A percentile compares a stretch with the other conserved stretches of the same genome.
phyloP scores from a whole-genome alignment of 352 stramenopile species.

The Pythium chondricola region DNA sequence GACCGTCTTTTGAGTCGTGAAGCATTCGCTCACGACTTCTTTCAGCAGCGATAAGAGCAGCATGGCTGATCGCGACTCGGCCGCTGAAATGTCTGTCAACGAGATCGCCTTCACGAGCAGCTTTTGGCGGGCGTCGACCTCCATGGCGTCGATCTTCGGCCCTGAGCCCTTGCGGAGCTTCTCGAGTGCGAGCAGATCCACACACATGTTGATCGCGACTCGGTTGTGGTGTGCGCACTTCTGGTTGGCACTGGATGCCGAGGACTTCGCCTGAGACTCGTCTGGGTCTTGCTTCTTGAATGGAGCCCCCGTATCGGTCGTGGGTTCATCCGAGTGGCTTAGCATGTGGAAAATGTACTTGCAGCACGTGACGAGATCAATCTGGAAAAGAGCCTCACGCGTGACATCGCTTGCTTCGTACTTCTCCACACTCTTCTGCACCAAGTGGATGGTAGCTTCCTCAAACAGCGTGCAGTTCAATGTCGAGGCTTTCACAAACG shows the following conservation, averaged over 20 bases:
- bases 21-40: slow-evolving; percentile 40
- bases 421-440: slow-evolving; percentile 57
- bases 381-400: slow-evolving; percentile 16
- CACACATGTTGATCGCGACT: slow-evolving; percentile 59
- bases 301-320: slow-evolving; percentile 8
- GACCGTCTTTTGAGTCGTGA: slow-evolving; percentile 30
- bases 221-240: slow-evolving; percentile 66
- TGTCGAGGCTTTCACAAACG: slow-evolving; percentile 45
- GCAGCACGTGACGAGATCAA: slow-evolving; percentile 41
- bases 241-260: slow-evolving; percentile 6
- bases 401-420: slow-evolving; percentile 31
- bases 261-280: not conserved
- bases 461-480: slow-evolving; percentile 57
- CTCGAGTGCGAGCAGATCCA: slow-evolving; percentile 65
- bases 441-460: slow-evolving; percentile 53
- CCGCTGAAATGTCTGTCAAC: slow-evolving; percentile 38
- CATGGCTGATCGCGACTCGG: slow-evolving; percentile 42
- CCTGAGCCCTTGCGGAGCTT: slow-evolving; percentile 23
- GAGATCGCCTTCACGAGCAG: slow-evolving; percentile 47
- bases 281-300: slow-evolving; percentile 19
- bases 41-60: slow-evolving; percentile 45
- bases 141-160: slow-evolving; percentile 15
- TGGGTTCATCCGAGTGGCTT: slow-evolving; percentile 38
- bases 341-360: slow-evolving; percentile 66
- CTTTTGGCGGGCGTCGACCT: slow-evolving; percentile 40